These are phyloP conservation scores for Kuraishia piskuri DNA, from an alignment of 805 yeast genomes.

Conservation along the genomic window DNA sequence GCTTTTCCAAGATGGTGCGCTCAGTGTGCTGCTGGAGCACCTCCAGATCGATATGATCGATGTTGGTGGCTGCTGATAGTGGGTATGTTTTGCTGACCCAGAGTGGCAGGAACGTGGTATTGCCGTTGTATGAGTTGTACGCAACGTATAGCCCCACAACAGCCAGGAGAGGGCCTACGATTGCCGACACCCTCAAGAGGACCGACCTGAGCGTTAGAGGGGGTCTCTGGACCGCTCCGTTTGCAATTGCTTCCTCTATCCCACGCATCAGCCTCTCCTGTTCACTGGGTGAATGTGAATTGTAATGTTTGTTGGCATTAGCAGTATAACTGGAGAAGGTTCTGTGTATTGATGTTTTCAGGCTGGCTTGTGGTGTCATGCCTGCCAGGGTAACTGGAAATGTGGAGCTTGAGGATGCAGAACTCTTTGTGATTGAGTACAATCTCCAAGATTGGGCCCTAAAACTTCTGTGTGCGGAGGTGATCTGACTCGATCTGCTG, in stretches of 20 bases:
- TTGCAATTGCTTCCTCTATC: constrained; percentile 1
- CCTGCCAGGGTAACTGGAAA: too few species aligned
- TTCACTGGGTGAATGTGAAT: too few species aligned
- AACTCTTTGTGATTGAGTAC: too few species aligned
- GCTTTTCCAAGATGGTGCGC: constrained; percentile 15
- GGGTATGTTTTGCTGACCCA: constrained; percentile 18
- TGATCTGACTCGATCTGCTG: too few species aligned
- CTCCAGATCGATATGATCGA: constrained; percentile 20
- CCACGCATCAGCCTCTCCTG: not conserved
- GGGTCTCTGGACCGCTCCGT: not conserved
- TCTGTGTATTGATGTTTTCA: not conserved
- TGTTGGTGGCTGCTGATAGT: constrained; percentile 15
- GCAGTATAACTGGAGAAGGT: too few species aligned
- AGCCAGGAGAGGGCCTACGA: constrained; percentile 14
- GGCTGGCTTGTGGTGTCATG: too few species aligned
- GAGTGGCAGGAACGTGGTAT: constrained; percentile 24
- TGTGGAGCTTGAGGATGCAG: too few species aligned
- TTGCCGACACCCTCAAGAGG: constrained; percentile 10
- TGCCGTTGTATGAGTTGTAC: constrained; percentile 18
- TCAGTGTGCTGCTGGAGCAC: constrained; percentile 16
- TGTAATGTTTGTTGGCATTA: too few species aligned
- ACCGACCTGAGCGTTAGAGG: constrained; percentile 6
- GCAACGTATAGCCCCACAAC: constrained; percentile 17
- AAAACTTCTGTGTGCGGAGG: too few species aligned
- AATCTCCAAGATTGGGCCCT: too few species aligned